Conservation (phyloP, 1,284 basidiomycete species). For the Vanrija pseudolonga region DNA sequence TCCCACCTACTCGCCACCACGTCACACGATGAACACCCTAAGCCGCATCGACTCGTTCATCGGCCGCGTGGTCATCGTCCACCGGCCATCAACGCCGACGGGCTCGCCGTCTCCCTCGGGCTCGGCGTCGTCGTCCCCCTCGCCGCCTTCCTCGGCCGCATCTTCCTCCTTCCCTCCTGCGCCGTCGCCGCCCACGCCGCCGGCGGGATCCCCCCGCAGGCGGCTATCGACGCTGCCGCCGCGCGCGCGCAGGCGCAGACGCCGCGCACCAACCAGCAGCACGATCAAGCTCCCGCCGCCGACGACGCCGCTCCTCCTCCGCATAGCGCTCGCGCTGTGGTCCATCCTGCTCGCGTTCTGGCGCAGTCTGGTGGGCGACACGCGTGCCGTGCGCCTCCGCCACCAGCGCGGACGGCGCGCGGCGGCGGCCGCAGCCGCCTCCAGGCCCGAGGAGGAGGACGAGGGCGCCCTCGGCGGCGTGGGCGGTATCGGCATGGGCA, state of each 20-base stretch:
- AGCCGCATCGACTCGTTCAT: conserved; percentile 32
- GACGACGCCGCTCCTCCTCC: conserved; percentile 37
- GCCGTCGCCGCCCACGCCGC: conserved; percentile 5
- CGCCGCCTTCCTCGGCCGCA: background rate
- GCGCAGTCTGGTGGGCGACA: conserved; percentile 44
- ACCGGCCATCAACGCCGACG: background rate
- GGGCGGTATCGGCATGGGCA: too few relatives aligned
- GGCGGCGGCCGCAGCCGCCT: too few relatives aligned
- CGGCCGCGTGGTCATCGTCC: conserved; percentile 14
- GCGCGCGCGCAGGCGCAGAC: background rate
- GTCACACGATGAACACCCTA: conserved; percentile 35
- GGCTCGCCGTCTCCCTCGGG: background rate
- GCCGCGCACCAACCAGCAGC: conserved; percentile 20
- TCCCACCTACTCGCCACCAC: too few relatives aligned
- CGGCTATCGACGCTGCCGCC: conserved; percentile 5
- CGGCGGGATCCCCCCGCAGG: background rate
- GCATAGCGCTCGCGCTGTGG: conserved; percentile 42
- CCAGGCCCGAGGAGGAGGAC: too few relatives aligned
- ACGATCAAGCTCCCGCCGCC: conserved; percentile 41
- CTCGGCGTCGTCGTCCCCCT: background rate
- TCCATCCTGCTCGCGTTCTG: conserved; percentile 42
- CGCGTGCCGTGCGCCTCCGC: conserved; percentile 28
- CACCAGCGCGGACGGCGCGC: conserved; percentile 3
- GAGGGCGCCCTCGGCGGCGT: too few relatives aligned
- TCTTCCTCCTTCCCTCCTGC: conserved; percentile 1